Evolutionary conservation across 2,329 filamentous ascomycete species (phyloP).

Genomic region (Fusarium citri): DNA sequence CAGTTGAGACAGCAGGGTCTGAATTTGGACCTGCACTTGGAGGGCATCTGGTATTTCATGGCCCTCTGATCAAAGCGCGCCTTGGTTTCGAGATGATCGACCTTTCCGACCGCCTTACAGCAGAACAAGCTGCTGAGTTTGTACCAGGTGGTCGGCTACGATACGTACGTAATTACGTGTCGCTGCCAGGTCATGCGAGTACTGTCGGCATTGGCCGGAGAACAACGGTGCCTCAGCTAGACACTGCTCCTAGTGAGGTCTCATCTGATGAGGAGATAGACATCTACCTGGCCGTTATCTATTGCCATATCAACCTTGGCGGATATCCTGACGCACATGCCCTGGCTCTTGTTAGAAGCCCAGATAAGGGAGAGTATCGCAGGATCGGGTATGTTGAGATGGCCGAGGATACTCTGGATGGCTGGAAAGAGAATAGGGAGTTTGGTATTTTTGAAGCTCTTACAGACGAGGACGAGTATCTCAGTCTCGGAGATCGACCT

Average conservation of each 20-base stretch:
- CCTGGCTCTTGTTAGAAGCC: constrained; percentile 20
- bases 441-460: constrained; percentile 27
- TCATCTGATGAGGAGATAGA: background rate
- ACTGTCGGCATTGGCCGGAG: background rate
- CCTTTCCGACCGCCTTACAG: constrained; percentile 19
- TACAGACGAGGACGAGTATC: constrained; percentile 17
- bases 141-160: constrained; percentile 29
- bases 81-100: constrained; percentile 24
- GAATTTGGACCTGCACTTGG: constrained; percentile 26
- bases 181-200: background rate
- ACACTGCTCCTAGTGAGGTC: constrained; percentile 5
- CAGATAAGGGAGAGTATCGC: constrained; percentile 28
- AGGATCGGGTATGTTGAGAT: constrained; percentile 22
- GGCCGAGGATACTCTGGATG: constrained; percentile 3
- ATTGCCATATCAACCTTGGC: constrained; percentile 6
- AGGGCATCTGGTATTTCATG: constrained; percentile 22
- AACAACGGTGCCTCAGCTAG: constrained; percentile 10
- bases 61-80: constrained; percentile 29
- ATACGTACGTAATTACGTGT: constrained; percentile 18
- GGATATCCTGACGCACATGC: background rate
- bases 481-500: constrained; percentile 4
- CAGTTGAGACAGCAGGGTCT: constrained; percentile 11
- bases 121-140: constrained; percentile 32
- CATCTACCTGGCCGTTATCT: constrained; percentile 23
- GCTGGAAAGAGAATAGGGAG: constrained; percentile 9